Evolutionary conservation across 345 rosid species (phyloP).

Genomic region (Hibiscus mutabilis): DNA sequence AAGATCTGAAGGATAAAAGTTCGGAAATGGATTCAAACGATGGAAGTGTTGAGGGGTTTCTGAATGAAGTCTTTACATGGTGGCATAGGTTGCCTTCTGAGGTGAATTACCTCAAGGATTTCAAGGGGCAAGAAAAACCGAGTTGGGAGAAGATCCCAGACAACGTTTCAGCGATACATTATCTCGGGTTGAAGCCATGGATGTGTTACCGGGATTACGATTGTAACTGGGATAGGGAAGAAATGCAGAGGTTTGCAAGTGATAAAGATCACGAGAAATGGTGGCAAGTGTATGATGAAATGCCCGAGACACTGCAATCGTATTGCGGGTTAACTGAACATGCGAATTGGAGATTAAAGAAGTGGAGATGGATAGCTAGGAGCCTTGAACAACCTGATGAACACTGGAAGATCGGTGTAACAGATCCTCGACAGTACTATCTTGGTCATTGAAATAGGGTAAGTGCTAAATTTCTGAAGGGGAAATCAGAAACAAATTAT

Average conservation of each 20-base stretch:
- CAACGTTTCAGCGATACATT: slow-evolving; percentile 43
- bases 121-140: neutral
- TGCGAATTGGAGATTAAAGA: slow-evolving; percentile 37
- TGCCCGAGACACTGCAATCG: slow-evolving; percentile 43
- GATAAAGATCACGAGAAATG: slow-evolving; percentile 51
- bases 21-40: slow-evolving; percentile 43
- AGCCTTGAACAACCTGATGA: slow-evolving; percentile 28
- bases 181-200: slow-evolving; percentile 88
- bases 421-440: slow-evolving; percentile 45
- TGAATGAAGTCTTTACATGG: slow-evolving; percentile 74
- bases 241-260: slow-evolving; percentile 41
- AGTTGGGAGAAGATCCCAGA: neutral
- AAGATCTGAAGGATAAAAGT: slow-evolving; percentile 41
- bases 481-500: neutral
- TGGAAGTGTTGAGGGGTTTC: slow-evolving; percentile 83
- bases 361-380: slow-evolving; percentile 52
- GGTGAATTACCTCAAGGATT: slow-evolving; percentile 50
- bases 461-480: neutral
- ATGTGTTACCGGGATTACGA: slow-evolving; percentile 81
- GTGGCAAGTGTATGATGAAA: slow-evolving; percentile 65
- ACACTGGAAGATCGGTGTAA: slow-evolving; percentile 58
- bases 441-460: slow-evolving; percentile 9
- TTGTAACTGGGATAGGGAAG: slow-evolving; percentile 68
- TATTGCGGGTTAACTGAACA: slow-evolving; percentile 45
- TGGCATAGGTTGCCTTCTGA: slow-evolving; percentile 68